phyloP scores from a whole-genome alignment of 441 rosid species.

The Macaranga tanarius region DNA sequence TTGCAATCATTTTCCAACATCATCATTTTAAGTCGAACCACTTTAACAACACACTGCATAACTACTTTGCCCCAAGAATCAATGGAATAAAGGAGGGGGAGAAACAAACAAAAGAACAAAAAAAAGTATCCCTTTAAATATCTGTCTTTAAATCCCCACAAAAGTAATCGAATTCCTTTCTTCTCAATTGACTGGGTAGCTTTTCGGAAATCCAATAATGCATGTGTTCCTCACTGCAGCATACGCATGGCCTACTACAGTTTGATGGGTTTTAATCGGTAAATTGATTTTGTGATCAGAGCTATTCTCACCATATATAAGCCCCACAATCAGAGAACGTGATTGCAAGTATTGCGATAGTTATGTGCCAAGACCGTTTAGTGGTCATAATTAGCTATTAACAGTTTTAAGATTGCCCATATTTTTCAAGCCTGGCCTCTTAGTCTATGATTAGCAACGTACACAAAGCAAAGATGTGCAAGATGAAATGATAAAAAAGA shows the following conservation, averaged over 20 bases:
- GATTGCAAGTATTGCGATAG: too few species aligned
- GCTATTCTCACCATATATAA: too few species aligned
- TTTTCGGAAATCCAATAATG: background rate
- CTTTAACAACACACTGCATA: background rate
- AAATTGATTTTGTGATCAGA: too few species aligned
- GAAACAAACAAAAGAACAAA: too few species aligned
- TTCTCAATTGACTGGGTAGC: background rate
- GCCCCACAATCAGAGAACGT: too few species aligned
- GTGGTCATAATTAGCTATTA: background rate
- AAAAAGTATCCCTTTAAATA: too few species aligned
- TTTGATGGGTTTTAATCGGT: too few species aligned
- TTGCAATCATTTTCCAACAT: conserved; percentile 4
- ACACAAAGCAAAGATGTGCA: background rate
- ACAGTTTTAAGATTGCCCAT: background rate
- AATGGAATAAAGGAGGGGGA: background rate
- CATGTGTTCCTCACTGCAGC: background rate
- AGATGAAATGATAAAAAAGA: background rate
- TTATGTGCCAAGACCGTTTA: too few species aligned
- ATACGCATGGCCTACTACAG: too few species aligned
- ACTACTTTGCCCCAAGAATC: background rate
- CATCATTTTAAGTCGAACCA: background rate
- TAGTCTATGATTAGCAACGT: background rate
- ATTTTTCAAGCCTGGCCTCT: background rate
- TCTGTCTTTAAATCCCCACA: background rate
- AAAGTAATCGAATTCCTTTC: background rate